phyloP scores from a whole-genome alignment of 2,329 filamentous ascomycete species.

The Cladophialophora chaetospira region DNA sequence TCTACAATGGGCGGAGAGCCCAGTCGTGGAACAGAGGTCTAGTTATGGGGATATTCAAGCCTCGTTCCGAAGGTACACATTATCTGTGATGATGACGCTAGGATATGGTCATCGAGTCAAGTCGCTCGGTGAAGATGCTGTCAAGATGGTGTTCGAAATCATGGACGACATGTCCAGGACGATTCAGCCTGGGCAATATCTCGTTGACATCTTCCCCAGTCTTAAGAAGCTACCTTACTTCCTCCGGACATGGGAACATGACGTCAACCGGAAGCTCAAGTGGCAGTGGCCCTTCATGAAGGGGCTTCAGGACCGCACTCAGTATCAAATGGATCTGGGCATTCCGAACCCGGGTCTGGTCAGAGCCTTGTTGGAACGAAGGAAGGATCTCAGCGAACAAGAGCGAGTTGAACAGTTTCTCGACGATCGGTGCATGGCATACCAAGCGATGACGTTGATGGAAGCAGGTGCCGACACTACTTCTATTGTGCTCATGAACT shows the following conservation, averaged over 20 bases:
- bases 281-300: neutral
- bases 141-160: neutral
- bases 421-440: neutral
- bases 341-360: neutral
- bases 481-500: neutral
- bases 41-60: no score
- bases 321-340: neutral
- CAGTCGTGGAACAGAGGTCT: no score
- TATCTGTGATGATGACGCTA: no score
- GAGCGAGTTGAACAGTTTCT: neutral
- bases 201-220: neutral
- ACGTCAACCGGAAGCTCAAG: neutral
- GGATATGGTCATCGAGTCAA: no score
- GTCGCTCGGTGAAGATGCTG: neutral
- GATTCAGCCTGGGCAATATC: neutral
- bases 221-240: neutral
- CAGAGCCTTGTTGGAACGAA: neutral
- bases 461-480: neutral
- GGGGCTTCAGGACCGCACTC: neutral
- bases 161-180: neutral
- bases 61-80: no score
- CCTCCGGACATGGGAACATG: neutral
- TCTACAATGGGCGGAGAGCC: no score
- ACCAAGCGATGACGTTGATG: neutral
- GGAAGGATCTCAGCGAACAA: neutral